Evolutionary conservation across 192 early-diverging fungal species (phyloP).

Genomic region (Cetraspora pellucida): DNA sequence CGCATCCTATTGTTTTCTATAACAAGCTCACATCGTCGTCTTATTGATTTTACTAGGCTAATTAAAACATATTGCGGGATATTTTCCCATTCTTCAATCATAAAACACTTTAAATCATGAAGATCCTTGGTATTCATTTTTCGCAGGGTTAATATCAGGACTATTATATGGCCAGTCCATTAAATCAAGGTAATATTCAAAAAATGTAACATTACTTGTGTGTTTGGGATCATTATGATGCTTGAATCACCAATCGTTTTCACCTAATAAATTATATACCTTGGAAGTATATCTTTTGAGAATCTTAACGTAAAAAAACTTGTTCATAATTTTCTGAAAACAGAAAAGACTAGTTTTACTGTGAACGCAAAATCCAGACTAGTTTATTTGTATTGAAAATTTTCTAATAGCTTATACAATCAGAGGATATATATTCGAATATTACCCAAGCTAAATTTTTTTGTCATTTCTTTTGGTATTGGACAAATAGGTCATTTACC

Average conservation of each 20-base stretch:
- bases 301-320: neutral
- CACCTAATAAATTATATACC: neutral
- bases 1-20: slow-evolving; percentile 6
- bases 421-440: too few relatives aligned
- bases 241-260: neutral
- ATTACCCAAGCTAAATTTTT: too few relatives aligned
- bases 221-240: slow-evolving; percentile 12
- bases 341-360: slow-evolving; percentile 19
- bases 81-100: slow-evolving; percentile 24
- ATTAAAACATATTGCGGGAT: slow-evolving; percentile 21
- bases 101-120: neutral
- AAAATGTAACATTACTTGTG: neutral
- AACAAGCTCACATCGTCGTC: slow-evolving; percentile 2
- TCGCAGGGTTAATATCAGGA: neutral
- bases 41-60: slow-evolving; percentile 15
- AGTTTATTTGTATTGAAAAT: too few relatives aligned
- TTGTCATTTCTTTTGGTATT: neutral
- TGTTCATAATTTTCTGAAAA: slow-evolving; percentile 1
- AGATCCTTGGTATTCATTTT: slow-evolving; percentile 15
- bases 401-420: too few relatives aligned
- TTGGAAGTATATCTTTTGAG: neutral
- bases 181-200: too few relatives aligned
- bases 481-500: neutral
- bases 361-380: neutral
- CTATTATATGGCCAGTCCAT: slow-evolving; percentile 11